A percentile compares a stretch with the other conserved stretches of the same genome.
Evolutionary conservation across 441 rosid genomes (phyloP).

Genomic region (Syzygium malaccense): DNA sequence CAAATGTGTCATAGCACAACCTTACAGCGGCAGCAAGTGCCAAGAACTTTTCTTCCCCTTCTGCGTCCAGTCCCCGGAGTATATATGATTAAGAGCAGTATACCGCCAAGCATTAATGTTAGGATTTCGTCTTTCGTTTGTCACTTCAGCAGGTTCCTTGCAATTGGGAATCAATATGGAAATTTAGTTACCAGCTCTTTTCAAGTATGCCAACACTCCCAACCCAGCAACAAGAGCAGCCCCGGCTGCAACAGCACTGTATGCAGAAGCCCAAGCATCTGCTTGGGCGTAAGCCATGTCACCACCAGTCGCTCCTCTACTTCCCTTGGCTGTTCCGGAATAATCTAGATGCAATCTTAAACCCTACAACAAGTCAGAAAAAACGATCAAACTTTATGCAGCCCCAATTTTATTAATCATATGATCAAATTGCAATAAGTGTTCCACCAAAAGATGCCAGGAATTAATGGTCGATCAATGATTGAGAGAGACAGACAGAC

Average conservation of each 20-base stretch:
- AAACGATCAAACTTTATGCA: neutral
- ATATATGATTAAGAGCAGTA: neutral
- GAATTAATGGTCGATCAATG: neutral
- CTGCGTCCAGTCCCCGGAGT: neutral
- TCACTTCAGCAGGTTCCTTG: neutral
- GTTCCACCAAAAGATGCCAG: neutral
- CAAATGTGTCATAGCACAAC: neutral
- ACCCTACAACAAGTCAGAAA: slow-evolving; percentile 45
- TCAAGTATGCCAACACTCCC: slow-evolving; percentile 70
- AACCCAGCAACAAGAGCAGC: slow-evolving; percentile 88
- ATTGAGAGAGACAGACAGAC: neutral
- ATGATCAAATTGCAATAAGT: neutral
- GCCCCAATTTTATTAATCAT: neutral
- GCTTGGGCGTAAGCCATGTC: slow-evolving; percentile 45
- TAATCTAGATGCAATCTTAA: slow-evolving; percentile 83
- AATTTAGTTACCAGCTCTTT: slow-evolving; percentile 42
- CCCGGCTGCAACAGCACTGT: slow-evolving; percentile 84
- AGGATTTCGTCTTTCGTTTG: neutral
- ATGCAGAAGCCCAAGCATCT: slow-evolving; percentile 91
- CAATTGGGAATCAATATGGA: neutral
- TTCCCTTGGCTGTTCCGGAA: slow-evolving; percentile 29
- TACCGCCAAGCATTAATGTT: neutral
- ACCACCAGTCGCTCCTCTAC: slow-evolving; percentile 36
- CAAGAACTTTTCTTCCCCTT: neutral
- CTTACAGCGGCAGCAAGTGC: neutral